Base-by-base conservation (phyloP, 441 rosid genomes). In the Adansonia madagascariensis region DNA sequence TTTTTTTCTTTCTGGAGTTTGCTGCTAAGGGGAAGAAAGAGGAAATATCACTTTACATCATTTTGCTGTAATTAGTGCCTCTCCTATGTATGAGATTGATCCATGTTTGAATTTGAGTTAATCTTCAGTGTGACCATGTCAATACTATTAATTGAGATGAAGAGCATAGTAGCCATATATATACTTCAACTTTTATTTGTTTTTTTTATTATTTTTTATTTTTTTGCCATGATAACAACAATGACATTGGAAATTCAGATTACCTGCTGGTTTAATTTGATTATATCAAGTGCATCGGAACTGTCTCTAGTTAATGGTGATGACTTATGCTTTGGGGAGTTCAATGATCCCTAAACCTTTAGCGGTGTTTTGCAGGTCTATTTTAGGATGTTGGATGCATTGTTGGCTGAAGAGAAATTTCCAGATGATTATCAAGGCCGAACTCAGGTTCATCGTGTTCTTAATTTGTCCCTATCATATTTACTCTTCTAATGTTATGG, bases 381-480 rank as follows among this genome's bases (percentile, higher is more conserved):
- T 79, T 95, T 94, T 76, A 84, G 85, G 57, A 89, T 96, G 98
- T 78, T 96, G 83, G 97, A 96, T 63, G 90, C 97, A 60, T 63
- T 94, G 67, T 84, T 94, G 84, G 91, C 90, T 0, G 94, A 91
- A 85, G 97, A 92, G 79, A 88, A 87, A 80, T 86, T 90, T 82
- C 98, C 97, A 73, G 89, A 86, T 31, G 96, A 94, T 74, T 89
- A 90, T 77, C 74, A 80, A 11, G 85, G 87, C 78, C 85, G 81
- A 82, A 88, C 90, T 79, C 98, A 94, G 97, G 99, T 96, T 83
- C 57, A 7, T 69, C 74, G 68, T 39, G 69, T 71, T 80, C 64
- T 62, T 39, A 35, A 35, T 75, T 46, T 31, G 22, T 56, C 53
- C 46, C 63, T 68, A 18, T 31, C 77, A 82, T 76, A 59, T 75